Base-by-base conservation (phyloP, 805 yeast species). In the Candida boleticola region DNA sequence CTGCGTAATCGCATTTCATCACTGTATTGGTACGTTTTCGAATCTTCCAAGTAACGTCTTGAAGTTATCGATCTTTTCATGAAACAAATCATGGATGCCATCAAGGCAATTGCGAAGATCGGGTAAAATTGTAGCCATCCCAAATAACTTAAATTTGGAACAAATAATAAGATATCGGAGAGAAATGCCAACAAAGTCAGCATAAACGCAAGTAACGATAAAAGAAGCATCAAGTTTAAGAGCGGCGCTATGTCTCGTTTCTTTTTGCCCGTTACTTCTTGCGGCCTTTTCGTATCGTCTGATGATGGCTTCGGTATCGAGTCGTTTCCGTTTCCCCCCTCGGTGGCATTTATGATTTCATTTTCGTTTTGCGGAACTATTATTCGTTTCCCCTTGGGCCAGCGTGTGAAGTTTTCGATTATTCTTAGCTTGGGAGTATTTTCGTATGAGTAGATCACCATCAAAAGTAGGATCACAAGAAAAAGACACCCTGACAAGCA, bases 51-150 rank as follows among this genome's bases (percentile, higher is more conserved):
- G 43, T 64, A 64, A 54, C 64, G 56, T 52, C 83, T 57, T 16
- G 83, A 73, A 19, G 76, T 72, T 3, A 80, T 76, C 0, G 85
- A 74, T 50, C 96, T 69, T 54, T 90, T 79, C 69, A 84, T 73
- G 40, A 86, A 73, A 58, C 96, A 88, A 16, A 85, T 62, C 48
- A 83, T 58, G 1, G 89, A 74, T 1, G 88, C 81, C 22, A 79
- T 72, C 1, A 83, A 48, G 0, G 92, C 84, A 36, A 82, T 70
- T 25, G 83, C 59, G 1, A 84, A 76, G 0, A 93, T 78, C 1
- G 92, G 77, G 0, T 79, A 80, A 20, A 90, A 65, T 45, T 86
- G 76, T 39, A 85, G 66, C 97, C 97, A 92, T 20, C 96, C 96
- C 35, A 83, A 76, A 82, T 89, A 89, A 41, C 79, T 74, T 41